Percentiles rank a stretch among this genome's conserved stretches.
Evolutionary conservation across 108 stramenopile species (phyloP).

Genomic region (Skeletonema menzelii): DNA sequence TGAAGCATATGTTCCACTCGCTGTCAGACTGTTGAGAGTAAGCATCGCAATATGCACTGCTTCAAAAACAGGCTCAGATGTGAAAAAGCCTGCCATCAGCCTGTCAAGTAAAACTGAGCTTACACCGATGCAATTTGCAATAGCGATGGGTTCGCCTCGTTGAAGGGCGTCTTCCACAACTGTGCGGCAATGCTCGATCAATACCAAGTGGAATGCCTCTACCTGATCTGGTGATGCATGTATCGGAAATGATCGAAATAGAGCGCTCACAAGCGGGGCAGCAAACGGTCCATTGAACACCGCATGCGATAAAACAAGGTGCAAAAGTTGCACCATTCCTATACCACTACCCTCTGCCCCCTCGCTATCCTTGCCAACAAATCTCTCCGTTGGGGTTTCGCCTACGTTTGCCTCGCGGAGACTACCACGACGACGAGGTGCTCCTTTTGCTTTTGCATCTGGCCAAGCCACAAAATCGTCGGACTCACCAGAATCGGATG

Average conservation of each 20-base stretch:
- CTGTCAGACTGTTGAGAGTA: conserved; percentile 59
- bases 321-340: conserved; percentile 77
- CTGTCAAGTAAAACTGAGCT: conserved; percentile 78
- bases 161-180: conserved; percentile 78
- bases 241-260: conserved; percentile 82
- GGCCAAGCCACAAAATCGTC: conserved; percentile 21
- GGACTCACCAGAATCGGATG: not conserved
- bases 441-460: not conserved
- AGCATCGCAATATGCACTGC: conserved; percentile 56
- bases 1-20: conserved; percentile 58
- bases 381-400: conserved; percentile 57
- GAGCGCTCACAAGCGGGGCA: conserved; percentile 64
- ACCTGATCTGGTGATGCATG: conserved; percentile 83
- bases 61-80: conserved; percentile 62
- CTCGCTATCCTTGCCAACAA: conserved; percentile 56
- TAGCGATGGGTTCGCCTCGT: conserved; percentile 68
- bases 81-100: conserved; percentile 80
- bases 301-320: conserved; percentile 67
- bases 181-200: conserved; percentile 69
- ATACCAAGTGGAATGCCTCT: conserved; percentile 76
- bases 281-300: conserved; percentile 71
- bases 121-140: conserved; percentile 80
- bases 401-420: conserved; percentile 29
- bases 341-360: conserved; percentile 47
- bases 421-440: conserved; percentile 26